These are phyloP conservation scores for Davidsoniella eucalypti DNA, from an alignment of 2,329 filamentous ascomycete species.

Conservation along the genomic window DNA sequence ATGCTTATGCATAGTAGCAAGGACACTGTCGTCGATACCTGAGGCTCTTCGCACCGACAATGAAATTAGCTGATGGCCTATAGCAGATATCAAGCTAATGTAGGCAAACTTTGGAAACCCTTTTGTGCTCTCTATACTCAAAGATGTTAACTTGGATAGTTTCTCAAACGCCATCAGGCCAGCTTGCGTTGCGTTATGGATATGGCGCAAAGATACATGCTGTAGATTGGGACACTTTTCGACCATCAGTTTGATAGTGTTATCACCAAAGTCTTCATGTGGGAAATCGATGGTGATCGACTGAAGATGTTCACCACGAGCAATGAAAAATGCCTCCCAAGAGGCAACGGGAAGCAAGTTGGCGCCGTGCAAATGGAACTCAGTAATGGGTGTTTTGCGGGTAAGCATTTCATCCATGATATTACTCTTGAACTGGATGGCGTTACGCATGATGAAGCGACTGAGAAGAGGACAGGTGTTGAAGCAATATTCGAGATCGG, in stretches of 20 bases:
- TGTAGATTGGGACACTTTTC: slow-evolving; percentile 49
- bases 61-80: slow-evolving; percentile 55
- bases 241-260: slow-evolving; percentile 45
- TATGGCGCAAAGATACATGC: slow-evolving; percentile 67
- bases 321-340: slow-evolving; percentile 55
- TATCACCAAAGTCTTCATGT: slow-evolving; percentile 64
- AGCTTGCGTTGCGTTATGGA: slow-evolving; percentile 52
- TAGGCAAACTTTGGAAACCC: slow-evolving; percentile 40
- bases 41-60: slow-evolving; percentile 59
- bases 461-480: slow-evolving; percentile 54
- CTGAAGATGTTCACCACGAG: slow-evolving; percentile 48
- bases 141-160: slow-evolving; percentile 49
- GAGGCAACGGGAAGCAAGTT: slow-evolving; percentile 65
- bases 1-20: slow-evolving; percentile 52
- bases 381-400: slow-evolving; percentile 50
- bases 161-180: slow-evolving; percentile 49
- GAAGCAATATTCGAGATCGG: slow-evolving; percentile 71
- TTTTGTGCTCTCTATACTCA: slow-evolving; percentile 53
- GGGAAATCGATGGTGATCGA: slow-evolving; percentile 67
- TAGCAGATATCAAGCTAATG: slow-evolving; percentile 38
- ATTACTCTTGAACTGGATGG: slow-evolving; percentile 79
- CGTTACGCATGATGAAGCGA: slow-evolving; percentile 61
- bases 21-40: slow-evolving; percentile 49
- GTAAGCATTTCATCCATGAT: slow-evolving; percentile 68
- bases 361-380: slow-evolving; percentile 64